Percentiles rank a stretch among this genome's conserved stretches.
Evolutionary conservation across 768 basidiomycete genomes (phyloP).

Genomic region (Tremella yokohamensis): DNA sequence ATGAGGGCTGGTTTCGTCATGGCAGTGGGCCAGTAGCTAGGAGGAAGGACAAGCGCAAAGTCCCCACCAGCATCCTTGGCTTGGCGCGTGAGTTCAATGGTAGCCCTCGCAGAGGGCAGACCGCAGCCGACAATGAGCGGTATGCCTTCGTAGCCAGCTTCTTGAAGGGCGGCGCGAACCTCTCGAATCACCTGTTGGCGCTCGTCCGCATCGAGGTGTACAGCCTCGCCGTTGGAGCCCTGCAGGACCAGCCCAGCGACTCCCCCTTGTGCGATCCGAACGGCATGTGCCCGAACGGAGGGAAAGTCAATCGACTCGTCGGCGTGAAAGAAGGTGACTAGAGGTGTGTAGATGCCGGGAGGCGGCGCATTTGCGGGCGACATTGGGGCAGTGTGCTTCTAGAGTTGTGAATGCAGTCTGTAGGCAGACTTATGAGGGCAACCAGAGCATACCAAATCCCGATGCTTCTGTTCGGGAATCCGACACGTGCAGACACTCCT

Average conservation of each 20-base stretch:
- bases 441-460: too few relatives aligned
- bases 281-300: slow-evolving; percentile 56
- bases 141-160: slow-evolving; percentile 58
- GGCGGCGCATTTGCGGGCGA: too few relatives aligned
- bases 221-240: slow-evolving; percentile 82
- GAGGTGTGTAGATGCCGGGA: too few relatives aligned
- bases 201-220: slow-evolving; percentile 67
- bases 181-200: slow-evolving; percentile 63
- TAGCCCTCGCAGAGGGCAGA: slow-evolving; percentile 75
- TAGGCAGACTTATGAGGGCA: too few relatives aligned
- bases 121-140: slow-evolving; percentile 76
- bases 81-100: slow-evolving; percentile 67
- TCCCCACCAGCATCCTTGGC: slow-evolving; percentile 84
- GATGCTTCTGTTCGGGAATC: too few relatives aligned
- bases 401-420: too few relatives aligned
- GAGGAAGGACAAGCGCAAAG: slow-evolving; percentile 76
- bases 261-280: slow-evolving; percentile 63
- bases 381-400: too few relatives aligned
- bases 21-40: slow-evolving; percentile 80
- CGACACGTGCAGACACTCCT: too few relatives aligned
- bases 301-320: too few relatives aligned
- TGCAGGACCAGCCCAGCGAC: slow-evolving; percentile 65
- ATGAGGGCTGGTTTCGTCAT: slow-evolving; percentile 68
- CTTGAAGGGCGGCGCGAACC: slow-evolving; percentile 69
- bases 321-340: too few relatives aligned